Base-by-base conservation (phyloP, 139 green algal genomes). In the Auxenochlorella protothecoides region DNA sequence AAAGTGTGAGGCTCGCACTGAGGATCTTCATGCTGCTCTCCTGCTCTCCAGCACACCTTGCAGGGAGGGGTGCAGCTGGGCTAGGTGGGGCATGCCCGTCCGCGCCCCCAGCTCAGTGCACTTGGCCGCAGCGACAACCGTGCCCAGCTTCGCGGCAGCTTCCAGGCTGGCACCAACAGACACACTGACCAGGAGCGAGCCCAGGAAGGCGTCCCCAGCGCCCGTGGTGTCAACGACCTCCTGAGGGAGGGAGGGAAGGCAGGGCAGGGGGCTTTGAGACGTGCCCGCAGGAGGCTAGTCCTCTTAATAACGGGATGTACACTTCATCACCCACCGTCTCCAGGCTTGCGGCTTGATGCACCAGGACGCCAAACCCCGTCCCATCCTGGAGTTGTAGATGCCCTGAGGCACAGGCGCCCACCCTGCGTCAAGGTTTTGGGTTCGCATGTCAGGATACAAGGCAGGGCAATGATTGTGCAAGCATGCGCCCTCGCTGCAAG, bases 151-250 rank as follows among this genome's bases (percentile, higher is more conserved):
- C 71, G 93, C 55, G 3, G 79, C 84, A 4, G 56, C 16, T 2
- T 74, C 11, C 9, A 78, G 64, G 3, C 75, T 10, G 81, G 90
- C 75, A 4, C 83, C 83, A 0, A 70, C 87, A 8, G 72, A 78
- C 3, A 97, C 59, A 9, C 80, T 83, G 69, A 97, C 96, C 62
- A 96, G 53, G 3, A 96, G 67, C 27, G 75, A 79, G 0, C 89
- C 93, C 59, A 96, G 96, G 83, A 97, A 98, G 3, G 92, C 80
- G 77, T 98, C 94, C 0, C 94, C 94, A 3, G 94, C 94, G 2
- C 94, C 93, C 4, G 91, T 96, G 6, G 92, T 96, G 77, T 97
- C 92, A 44, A 90, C 77, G 3, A 97, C 80, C 3, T 80, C 68
- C 63, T 3, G 51, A 14, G 62, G 27, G 7, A 54, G 59, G 14